Evolutionary conservation across 768 basidiomycete genomes (phyloP), one percentile per base, ranked within the genome.

Genomic region (Cystoderma amianthinum): DNA sequence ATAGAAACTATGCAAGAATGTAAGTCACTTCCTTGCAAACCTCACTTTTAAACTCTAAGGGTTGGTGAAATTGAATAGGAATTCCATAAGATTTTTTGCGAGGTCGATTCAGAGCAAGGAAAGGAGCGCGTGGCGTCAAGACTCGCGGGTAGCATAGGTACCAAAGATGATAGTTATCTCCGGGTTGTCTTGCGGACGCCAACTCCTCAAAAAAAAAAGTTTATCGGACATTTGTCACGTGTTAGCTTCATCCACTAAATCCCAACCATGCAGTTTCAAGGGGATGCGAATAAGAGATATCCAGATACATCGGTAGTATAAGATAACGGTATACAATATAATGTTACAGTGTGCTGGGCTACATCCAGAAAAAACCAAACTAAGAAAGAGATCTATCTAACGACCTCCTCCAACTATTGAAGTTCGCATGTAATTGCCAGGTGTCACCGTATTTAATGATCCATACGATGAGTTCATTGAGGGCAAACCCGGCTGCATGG

Each of bases 361-460:
- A 36, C 6, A 17, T 15, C 9, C 12, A 17, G 17, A 7, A 17
- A 36, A 6, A 36, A 15, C 18, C 6, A 9, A 6, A 7, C n/a
- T 7, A 19, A 7, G 34, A 36, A 7, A 36, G 17, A 36, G 9
- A 15, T 30, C 15, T 15, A 7, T 36, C 38, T 64, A 76, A 51
- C 77, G 65, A 28, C 65, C 63, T 39, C 69, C 70, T 6, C 71
- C 71, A 32, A 78, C 78, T 41, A 84, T 68, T 46, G 78, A 65
- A 32, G 79, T 70, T 45, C 83, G 74, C 63, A 85, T 67, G 54
- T 80, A 85, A 13, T 45, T 42, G 23, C 55, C 44, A 32, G 78
- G 77, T 22, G 78, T 81, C 52, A 74, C 80, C 12, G 61, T 55
- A 5, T 65, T 61, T 70, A 85, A 72, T 3, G 78, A 70, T 16